Evolutionary conservation across 768 basidiomycete species (phyloP), one percentile per base, ranked within the genome.

Genomic region (Cystobasidium onofrii): DNA sequence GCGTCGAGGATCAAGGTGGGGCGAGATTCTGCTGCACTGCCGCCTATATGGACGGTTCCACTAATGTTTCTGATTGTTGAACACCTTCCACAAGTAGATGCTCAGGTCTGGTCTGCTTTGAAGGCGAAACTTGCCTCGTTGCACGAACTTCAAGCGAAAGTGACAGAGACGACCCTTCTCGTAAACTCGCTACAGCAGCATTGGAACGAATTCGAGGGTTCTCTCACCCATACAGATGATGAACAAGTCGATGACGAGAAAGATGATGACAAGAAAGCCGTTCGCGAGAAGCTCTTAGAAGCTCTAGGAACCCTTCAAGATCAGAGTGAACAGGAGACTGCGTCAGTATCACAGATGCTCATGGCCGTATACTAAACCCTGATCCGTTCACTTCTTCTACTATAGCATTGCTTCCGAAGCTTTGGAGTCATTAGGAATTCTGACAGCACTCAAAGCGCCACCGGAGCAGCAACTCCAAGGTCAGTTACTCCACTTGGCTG

Each of bases 401-500:
- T 34, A 18, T 27, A 71, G 69, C 6, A 31, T 60, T 13, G 69
- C 55, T 55, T 12, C 31, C 20, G 69, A 71, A 23, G 39, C 52
- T 15, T n/a, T 71, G 41, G 65, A 67, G 50, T 44, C 65, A 20
- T 15, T 67, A 18, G 50, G 65, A 7, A 67, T 67, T 31, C 65
- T 67, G 27, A 31, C 52, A 18, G 65, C 65, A 23, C 65, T 67
- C 15, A 43, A 44, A 33, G 52, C 65, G 29, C 65, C 41, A n/a
- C 46, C 18, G 46, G 46, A 20, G 6, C 43, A 67, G 23, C 69
- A 52, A 17, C 50, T 60, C 7, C 69, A 71, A 39, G 34, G 69
- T 60, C 29, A 23, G 55, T 46, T 1, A 9, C 27, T 33, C 12
- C 10, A 52, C 31, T 9, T 31, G 10, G 12, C 29, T 67, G 44